Evolutionary conservation across 2,329 filamentous ascomycete species (phyloP).

Genomic region (Paracoccidioides brasiliensis): DNA sequence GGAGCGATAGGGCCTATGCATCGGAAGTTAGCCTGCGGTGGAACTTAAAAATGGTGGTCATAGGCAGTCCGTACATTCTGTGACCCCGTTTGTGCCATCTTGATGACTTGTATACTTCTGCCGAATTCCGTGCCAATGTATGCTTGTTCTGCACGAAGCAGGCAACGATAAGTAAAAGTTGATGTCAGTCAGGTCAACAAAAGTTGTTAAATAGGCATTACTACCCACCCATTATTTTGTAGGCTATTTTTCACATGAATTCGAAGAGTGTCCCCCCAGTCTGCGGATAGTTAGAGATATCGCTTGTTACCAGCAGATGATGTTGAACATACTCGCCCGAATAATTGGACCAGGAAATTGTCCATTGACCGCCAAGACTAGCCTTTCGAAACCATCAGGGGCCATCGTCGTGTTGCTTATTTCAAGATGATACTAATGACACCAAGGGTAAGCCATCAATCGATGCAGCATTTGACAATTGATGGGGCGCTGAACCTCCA

Average conservation of each 20-base stretch:
- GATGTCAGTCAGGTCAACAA: neutral
- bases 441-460: neutral
- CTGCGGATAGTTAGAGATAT: neutral
- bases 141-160: slow-evolving; percentile 30
- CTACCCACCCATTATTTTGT: slow-evolving; percentile 36
- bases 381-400: slow-evolving; percentile 20
- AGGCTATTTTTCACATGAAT: slow-evolving; percentile 43
- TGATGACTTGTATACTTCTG: slow-evolving; percentile 42
- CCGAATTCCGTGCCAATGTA: slow-evolving; percentile 52
- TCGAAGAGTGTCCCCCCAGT: slow-evolving; percentile 47
- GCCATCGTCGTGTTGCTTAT: slow-evolving; percentile 12
- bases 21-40: slow-evolving; percentile 12
- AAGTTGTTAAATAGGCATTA: neutral
- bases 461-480: neutral
- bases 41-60: slow-evolving; percentile 10
- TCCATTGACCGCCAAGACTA: slow-evolving; percentile 46
- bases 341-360: slow-evolving; percentile 56
- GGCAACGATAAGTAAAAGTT: neutral
- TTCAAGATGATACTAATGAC: slow-evolving; percentile 11
- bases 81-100: slow-evolving; percentile 44
- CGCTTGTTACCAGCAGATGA: neutral
- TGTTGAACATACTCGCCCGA: slow-evolving; percentile 30
- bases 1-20: slow-evolving; percentile 42
- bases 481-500: slow-evolving; percentile 1
- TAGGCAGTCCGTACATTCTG: slow-evolving; percentile 25